Evolutionary conservation across 768 basidiomycete genomes (phyloP), one percentile per base, ranked within the genome.

Genomic region (Trametes cubensis): DNA sequence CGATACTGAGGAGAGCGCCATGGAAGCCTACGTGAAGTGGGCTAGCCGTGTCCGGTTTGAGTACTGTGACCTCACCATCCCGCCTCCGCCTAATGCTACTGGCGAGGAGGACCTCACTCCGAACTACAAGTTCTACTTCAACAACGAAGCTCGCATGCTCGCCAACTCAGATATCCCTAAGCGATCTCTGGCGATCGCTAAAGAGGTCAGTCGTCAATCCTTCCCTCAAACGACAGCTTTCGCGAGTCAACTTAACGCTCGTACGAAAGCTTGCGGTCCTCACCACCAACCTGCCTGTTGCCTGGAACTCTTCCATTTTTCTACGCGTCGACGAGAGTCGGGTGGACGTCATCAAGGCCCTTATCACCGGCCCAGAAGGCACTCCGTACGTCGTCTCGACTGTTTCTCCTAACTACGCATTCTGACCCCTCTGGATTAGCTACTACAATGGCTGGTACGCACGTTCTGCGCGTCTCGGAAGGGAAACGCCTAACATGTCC

Each of bases 231-330:
- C 54, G 10, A 26, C 15, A 7, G 39, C 63, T 34, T 58, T 55
- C 39, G 52, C 62, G 5, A 2, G 23, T 17, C 18, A 1, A 41
- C 23, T 57, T 26, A 54, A 42, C 34, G 13, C 10, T 62, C 39
- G n/a, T 64, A 42, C 50, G n/a, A 34, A 63, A 94, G 93, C 86
- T 97, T 62, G 94, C 95, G 2, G 92, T 95, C 41, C 81, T 98
- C 55, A 94, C 94, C 2, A 95, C 94, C 13, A 95, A 94, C 71
- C 79, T 98, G 25, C 95, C 95, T n/a, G 88, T 94, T 15, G 89
- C 92, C 6, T 97, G 94, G 92, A 87, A 94, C 69, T 96, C 95
- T 5, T 95, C 93, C 1, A 88, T 98, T 65, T 97, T 96, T 77
- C 76, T 98, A 60, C 84, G 91, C 54, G 94, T 96, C 4, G 95